Conservation (phyloP, 306 rosid genomes). For the Vigna hirtella region DNA sequence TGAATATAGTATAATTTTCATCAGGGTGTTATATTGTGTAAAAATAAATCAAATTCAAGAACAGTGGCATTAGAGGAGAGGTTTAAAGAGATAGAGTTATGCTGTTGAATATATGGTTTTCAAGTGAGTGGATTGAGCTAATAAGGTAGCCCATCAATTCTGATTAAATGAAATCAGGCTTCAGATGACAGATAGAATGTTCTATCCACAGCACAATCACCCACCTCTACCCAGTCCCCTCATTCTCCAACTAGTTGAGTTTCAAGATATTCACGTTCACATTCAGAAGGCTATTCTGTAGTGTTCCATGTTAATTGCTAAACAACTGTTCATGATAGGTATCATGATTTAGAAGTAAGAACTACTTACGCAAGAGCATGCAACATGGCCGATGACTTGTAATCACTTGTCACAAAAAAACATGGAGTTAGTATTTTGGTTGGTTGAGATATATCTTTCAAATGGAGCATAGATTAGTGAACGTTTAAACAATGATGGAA, state of each 20-base stretch:
- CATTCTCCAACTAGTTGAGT: slow-evolving; percentile 17
- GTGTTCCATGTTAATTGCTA: neutral
- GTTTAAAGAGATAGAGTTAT: neutral
- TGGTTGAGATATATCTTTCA: slow-evolving; percentile 34
- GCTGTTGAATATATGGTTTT: slow-evolving; percentile 46
- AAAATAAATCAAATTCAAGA: neutral
- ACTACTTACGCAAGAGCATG: neutral
- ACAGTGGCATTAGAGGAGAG: neutral
- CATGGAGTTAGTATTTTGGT: neutral
- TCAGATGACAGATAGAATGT: slow-evolving; percentile 44
- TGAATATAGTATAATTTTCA: neutral
- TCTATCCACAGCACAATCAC: slow-evolving; percentile 53
- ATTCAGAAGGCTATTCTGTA: neutral
- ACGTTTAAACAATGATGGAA: neutral
- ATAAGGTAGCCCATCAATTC: slow-evolving; percentile 53
- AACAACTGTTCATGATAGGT: neutral
- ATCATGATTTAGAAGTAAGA: slow-evolving; percentile 10
- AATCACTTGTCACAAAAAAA: slow-evolving; percentile 4
- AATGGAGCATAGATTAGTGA: neutral
- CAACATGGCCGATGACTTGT: neutral
- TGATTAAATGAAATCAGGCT: neutral
- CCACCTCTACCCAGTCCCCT: slow-evolving; percentile 31
- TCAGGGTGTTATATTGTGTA: neutral
- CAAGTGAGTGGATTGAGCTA: slow-evolving; percentile 17
- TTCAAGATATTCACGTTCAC: slow-evolving; percentile 14